These are phyloP conservation scores for Gnaphalium uliginosum DNA, from an alignment of 129 eudicot species.

Conservation along the genomic window DNA sequence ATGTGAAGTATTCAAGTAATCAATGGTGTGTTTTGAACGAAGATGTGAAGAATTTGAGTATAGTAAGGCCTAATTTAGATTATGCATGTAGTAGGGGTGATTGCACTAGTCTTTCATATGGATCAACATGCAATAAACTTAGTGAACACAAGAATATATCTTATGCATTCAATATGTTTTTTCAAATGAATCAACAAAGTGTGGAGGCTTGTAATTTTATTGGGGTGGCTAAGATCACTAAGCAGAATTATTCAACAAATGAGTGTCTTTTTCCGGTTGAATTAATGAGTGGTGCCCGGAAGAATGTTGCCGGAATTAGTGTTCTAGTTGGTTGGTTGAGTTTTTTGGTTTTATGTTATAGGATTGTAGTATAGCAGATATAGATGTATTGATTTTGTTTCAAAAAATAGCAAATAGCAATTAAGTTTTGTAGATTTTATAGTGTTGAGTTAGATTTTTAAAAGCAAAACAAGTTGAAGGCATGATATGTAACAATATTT, in stretches of 20 bases:
- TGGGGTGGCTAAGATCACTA: not conserved
- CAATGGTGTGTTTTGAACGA: conserved; percentile 7
- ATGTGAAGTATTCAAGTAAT: not conserved
- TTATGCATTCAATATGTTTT: conserved; percentile 10
- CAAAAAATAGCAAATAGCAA: not conserved
- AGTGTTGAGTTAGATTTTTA: not conserved
- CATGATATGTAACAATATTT: not conserved
- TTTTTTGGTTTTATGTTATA: conserved; percentile 15
- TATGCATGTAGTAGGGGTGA: conserved; percentile 10
- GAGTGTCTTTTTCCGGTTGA: conserved; percentile 38
- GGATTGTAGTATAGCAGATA: not conserved
- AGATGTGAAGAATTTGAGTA: conserved; percentile 2
- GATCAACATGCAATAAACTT: conserved; percentile 5
- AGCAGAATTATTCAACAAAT: not conserved
- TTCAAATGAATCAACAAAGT: conserved; percentile 11
- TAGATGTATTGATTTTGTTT: not conserved
- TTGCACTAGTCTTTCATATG: conserved; percentile 7
- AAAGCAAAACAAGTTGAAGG: not conserved
- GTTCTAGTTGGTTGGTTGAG: conserved; percentile 25
- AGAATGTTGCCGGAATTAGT: not conserved
- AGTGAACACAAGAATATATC: not conserved
- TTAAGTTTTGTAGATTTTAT: not conserved
- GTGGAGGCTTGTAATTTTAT: conserved; percentile 7
- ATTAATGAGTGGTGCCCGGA: conserved; percentile 27
- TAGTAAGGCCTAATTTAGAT: not conserved